A percentile compares a stretch with the other conserved stretches of the same genome.
These are phyloP conservation scores for Geranium rotundifolium DNA, from an alignment of 345 rosid genomes.

Conservation along the genomic window DNA sequence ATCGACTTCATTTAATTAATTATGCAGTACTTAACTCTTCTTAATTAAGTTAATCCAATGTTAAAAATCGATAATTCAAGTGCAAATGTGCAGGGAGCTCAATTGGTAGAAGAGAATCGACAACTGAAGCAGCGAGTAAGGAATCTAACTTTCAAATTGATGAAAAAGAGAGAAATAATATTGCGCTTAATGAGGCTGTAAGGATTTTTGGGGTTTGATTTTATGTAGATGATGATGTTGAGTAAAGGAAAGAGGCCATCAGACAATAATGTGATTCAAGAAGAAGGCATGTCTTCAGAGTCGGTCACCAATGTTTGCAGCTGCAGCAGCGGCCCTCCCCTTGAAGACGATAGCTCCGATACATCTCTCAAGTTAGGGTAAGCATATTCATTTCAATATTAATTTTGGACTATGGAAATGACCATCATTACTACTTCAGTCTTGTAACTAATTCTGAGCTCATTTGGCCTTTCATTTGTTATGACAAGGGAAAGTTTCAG, in stretches of 20 bases:
- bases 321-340: conserved; percentile 48
- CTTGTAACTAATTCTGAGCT: too few species aligned
- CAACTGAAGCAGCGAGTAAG: conserved; percentile 37
- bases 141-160: background rate
- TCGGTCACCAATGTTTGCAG: conserved; percentile 43
- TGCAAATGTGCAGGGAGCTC: conserved; percentile 32
- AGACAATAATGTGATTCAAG: conserved; percentile 20
- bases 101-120: conserved; percentile 46
- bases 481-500: too few species aligned
- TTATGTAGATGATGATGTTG: conserved; percentile 23
- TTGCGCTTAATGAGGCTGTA: background rate
- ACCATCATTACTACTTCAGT: background rate
- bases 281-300: conserved; percentile 58
- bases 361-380: conserved; percentile 50
- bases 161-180: background rate
- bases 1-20: too few species aligned
- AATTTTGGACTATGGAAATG: too few species aligned
- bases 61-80: background rate
- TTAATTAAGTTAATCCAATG: too few species aligned
- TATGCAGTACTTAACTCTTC: too few species aligned
- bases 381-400: conserved; percentile 2
- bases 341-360: conserved; percentile 45
- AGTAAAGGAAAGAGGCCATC: conserved; percentile 24
- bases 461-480: too few species aligned
- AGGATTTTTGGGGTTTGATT: background rate